Evolutionary conservation across 257 asterid genomes (phyloP).

Genomic region (Nicotiana noctiflora): DNA sequence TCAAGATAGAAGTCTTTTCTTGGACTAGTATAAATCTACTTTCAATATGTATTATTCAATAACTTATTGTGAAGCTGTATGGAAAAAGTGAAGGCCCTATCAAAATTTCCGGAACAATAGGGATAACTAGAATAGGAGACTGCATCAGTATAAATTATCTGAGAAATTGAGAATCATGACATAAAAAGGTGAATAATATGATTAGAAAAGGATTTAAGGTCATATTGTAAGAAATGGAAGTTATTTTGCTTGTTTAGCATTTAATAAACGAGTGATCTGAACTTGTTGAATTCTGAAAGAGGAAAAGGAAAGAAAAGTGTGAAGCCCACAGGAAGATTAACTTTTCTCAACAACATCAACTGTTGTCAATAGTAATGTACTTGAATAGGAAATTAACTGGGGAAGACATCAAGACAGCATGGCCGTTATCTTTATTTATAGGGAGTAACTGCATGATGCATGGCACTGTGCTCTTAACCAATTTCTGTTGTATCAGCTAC

Average conservation of each 20-base stretch:
- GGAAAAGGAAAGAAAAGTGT: no score
- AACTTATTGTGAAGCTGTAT: background rate
- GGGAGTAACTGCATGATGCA: background rate
- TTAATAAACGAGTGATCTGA: background rate
- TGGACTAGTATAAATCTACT: background rate
- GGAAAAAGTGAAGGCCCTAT: background rate
- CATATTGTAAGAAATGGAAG: background rate
- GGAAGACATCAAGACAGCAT: background rate
- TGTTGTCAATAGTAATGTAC: background rate
- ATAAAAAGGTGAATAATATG: background rate
- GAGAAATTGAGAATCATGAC: background rate
- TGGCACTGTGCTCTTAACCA: background rate
- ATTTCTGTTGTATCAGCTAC: constrained; percentile 29
- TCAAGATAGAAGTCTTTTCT: background rate
- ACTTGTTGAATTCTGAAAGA: background rate
- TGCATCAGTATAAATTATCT: background rate
- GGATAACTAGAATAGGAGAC: background rate
- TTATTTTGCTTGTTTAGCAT: background rate
- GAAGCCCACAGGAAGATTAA: background rate
- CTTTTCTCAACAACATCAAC: background rate
- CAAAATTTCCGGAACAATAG: background rate
- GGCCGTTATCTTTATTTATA: background rate
- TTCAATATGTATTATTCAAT: background rate
- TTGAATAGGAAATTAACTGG: background rate
- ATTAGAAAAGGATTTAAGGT: background rate